Base-by-base conservation (phyloP, 2,329 filamentous ascomycete species). In the Pyrenophora seminiperda region DNA sequence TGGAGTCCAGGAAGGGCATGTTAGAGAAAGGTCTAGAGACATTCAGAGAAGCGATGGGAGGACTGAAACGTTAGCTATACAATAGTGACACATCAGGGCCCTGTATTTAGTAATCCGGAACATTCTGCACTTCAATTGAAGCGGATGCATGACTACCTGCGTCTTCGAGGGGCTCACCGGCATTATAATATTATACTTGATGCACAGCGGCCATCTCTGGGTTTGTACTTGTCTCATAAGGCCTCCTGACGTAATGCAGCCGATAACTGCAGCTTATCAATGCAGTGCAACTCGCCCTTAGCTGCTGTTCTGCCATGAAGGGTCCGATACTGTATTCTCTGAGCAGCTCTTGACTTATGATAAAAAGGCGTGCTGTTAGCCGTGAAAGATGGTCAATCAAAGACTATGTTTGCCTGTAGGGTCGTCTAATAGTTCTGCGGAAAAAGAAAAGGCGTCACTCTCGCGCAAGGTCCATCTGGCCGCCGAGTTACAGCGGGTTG, bases 21-120 rank as follows among this genome's bases (percentile, higher is more conserved):
- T 51, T 76, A 36, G 71, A 75, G 59, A 63, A 66, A 11, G 73
- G 73, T 1, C 38, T 69, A 1, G 53, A 71, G 27, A 70, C 59
- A 0, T 75, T 76, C 47, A 41, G 53, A 5, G 59, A 61, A 36
- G 66, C 63, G 2, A 59, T 67, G 58, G 59, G 65, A 13, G 62
- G 60, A 1, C 4, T 47, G 30, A 53, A 41, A 42, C 44, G 50
- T 9, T 7, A 27, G 7, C 22, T n/a, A n/a, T n/a, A n/a, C n/a
- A n/a, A n/a, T n/a, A n/a, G n/a, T n/a, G n/a, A n/a, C n/a, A n/a
- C n/a, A n/a, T n/a, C n/a, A n/a, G n/a, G n/a, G n/a, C n/a, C n/a
- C n/a, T n/a, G n/a, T n/a, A n/a, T n/a, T n/a, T n/a, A n/a, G n/a
- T n/a, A n/a, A n/a, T n/a, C n/a, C n/a, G n/a, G n/a, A n/a, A n/a